Evolutionary conservation across 2,329 filamentous ascomycete genomes (phyloP), one percentile per base, ranked within the genome.

Genomic region (Aphanoascus verrucosus): DNA sequence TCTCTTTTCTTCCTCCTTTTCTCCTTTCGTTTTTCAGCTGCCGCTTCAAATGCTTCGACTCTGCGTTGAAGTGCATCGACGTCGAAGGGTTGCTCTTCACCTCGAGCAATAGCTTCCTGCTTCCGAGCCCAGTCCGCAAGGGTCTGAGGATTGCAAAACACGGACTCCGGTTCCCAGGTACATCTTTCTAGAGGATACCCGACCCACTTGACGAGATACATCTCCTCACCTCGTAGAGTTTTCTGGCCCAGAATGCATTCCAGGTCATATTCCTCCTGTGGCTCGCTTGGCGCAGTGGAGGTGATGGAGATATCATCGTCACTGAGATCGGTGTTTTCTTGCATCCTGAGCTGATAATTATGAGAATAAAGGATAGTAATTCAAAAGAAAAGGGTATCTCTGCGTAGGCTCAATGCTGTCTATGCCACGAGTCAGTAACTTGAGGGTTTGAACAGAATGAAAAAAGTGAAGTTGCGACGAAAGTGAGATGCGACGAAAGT

Each of bases 151-250:
- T 61, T 57, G 23, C 59, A 49, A 55, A 79, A 74, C 44, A 67
- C 66, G 1, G 68, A 65, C 15, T 60, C 62, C 1, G 75, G 74
- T 57, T 81, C 76, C 76, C 76, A 81, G 0, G 79, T 82, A 53
- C 74, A 73, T 54, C 77, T 65, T n/a, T 79, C 65, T 4, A 81
- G 57, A 1, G 74, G 70, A 61, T 83, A 89, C 1, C 71, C 75
- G 23, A 72, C 69, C 85, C 84, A 88, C 55, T 79, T 75, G 19
- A 86, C 76, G 1, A 88, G 73, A 62, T 81, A 88, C 20, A 61
- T 65, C 14, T 63, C 61, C 4, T 67, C 67, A 9, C 64, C 64
- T 3, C 69, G 58, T 3, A 62, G 52, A 31, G 11, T 47, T 19
- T 59, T 67, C 60, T 82, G 74, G 0, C 72, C 72, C 15, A 81